Conservation (phyloP, 2,329 filamentous ascomycete genomes). For the Cladosporium velox region DNA sequence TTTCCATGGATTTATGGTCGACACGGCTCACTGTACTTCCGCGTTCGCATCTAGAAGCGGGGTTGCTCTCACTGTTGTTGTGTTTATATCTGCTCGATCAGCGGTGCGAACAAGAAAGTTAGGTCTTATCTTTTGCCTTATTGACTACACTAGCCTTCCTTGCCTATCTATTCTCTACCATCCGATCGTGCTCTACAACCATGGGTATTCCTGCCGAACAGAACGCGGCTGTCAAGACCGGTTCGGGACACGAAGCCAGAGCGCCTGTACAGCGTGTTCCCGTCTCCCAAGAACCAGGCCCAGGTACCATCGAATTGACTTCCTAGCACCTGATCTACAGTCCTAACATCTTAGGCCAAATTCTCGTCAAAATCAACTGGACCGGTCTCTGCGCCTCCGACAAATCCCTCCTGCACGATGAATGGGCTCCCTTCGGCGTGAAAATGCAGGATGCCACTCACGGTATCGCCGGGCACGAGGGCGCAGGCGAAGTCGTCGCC, state of each 20-base stretch:
- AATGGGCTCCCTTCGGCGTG: slow-evolving; percentile 38
- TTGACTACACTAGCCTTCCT: not conserved
- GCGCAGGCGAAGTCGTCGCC: slow-evolving; percentile 35
- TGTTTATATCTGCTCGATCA: not conserved
- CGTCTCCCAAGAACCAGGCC: slow-evolving; percentile 34
- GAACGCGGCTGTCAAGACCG: slow-evolving; percentile 41
- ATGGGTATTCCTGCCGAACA: slow-evolving; percentile 39
- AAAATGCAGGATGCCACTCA: slow-evolving; percentile 32
- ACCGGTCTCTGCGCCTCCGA: slow-evolving; percentile 38
- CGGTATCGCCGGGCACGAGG: slow-evolving; percentile 37
- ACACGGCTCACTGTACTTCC: not conserved
- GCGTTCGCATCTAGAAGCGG: not conserved
- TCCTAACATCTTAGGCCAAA: slow-evolving; percentile 29
- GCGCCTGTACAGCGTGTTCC: slow-evolving; percentile 37
- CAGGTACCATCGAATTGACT: slow-evolving; percentile 18
- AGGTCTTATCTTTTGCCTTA: not conserved
- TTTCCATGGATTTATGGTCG: not conserved
- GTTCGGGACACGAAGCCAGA: slow-evolving; percentile 33
- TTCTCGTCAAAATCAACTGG: slow-evolving; percentile 42
- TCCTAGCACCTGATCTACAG: not conserved
- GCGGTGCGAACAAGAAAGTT: not conserved
- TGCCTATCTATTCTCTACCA: not conserved
- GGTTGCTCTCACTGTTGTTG: not conserved
- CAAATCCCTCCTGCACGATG: slow-evolving; percentile 42
- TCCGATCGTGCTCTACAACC: not conserved